Base-by-base conservation (phyloP, 2,329 filamentous ascomycete species). In the Pyrenophora graminea region DNA sequence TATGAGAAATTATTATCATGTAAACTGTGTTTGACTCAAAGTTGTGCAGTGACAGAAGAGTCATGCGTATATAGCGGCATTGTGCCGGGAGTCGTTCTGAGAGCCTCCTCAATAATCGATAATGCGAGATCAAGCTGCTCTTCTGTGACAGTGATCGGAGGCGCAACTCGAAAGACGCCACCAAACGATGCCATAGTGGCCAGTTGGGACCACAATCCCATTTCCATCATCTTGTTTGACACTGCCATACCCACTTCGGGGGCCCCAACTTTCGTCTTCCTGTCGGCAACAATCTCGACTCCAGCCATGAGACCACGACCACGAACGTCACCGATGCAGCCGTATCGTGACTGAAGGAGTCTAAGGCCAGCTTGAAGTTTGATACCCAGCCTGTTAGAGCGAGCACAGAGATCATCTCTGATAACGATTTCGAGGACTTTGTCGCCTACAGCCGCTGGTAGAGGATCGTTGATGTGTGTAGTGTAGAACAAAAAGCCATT, bases 391-490 rank as follows among this genome's bases (percentile, higher is more conserved):
- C 68, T 61, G 5, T 71, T 64, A 4, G 82, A 77, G 2, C 76
- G 73, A 51, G 71, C 68, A 15, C 81, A 77, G 8, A 87, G 70
- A 17, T 76, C 70, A 53, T 86, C 83, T 1, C 83, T 74, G 17
- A 81, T 73, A 1, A 87, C 81, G 10, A 86, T 82, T 51, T 86
- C 82, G 1, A 87, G 74, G 2, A 86, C 83, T 61, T 85, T 85
- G 54, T 81, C 74, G 0, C 83, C 83, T 1, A 86, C 82, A 0
- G 83, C 81, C 0, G 82, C 82, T 0, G 83, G 79, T 0, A 86
- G 69, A 0, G 84, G 83, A 55, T 87, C 84, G 56, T 87, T 85
- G 41, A 85, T 69, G 57, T 86, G 85, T 0, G 84, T 87, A 0
- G 83, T 86, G 56, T 83, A 80, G 62, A 82, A 86, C 15, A 82